Evolutionary conservation across 805 yeast species (phyloP), one percentile per base, ranked within the genome.

Genomic region (Starmerella potacharoeniae): DNA sequence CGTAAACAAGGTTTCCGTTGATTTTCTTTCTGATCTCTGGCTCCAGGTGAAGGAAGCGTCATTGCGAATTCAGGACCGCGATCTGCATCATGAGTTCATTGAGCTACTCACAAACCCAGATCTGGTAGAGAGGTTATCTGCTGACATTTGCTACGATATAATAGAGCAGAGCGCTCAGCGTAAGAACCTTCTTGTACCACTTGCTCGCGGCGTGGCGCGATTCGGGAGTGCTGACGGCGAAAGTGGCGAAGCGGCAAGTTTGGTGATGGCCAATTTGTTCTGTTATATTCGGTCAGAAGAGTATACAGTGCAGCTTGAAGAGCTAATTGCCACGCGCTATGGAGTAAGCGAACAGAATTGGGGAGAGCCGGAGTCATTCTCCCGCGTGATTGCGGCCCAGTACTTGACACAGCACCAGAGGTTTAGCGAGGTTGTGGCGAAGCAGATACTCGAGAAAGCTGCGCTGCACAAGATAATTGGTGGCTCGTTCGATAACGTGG

Each of bases 111-210:
- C 77, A 58, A 67, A 72, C 43, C 62, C 55, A 0, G 61, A 68
- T 1, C 60, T 63, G 1, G 67, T 66, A 57, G 66, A 61, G 13
- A 58, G 54, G 1, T 59, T 73, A 17, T 64, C 69, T 10, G 64
- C 61, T 6, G 56, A 57, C 0, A 62, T 68, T 8, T 64, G 68
- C 37, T 30, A 51, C 6, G 63, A 60, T 13, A 49, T 68, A 13
- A 58, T 69, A 6, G 57, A 56, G 13, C 64, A 61, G 17, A 60
- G 71, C 54, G 73, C 65, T 53, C 82, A 86, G 0, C 77, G 95
- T 67, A 78, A 95, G 60, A 75, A 84, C 2, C 69, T 89, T 7
- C 68, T 87, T 29, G 90, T 95, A 0, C 62, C 74, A 0, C 65
- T 89, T 10, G 73, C 84, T 9, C 66, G 66, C 31, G 64, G 71